Percentiles rank a stretch among this genome's conserved stretches.
phyloP scores from a whole-genome alignment of 2,329 filamentous ascomycete species.

The Trichoderma brevicompactum region DNA sequence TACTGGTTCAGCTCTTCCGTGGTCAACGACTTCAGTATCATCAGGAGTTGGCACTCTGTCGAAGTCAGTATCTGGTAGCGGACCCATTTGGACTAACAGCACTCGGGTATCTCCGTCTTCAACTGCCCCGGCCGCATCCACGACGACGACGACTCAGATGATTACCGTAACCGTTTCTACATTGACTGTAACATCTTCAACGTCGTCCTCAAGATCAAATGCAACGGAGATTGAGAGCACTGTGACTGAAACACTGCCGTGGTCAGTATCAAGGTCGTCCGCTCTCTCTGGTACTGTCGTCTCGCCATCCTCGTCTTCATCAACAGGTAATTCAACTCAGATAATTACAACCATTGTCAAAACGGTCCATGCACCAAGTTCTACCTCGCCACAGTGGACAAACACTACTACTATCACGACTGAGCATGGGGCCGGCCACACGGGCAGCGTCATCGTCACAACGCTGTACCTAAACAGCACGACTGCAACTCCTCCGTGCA shows the following conservation, averaged over 20 bases:
- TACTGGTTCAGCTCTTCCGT: constrained; percentile 26
- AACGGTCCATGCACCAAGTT: not conserved
- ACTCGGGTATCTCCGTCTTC: constrained; percentile 11
- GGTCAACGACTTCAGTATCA: constrained; percentile 30
- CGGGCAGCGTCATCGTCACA: constrained; percentile 10
- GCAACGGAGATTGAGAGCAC: not conserved
- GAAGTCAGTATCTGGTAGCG: not conserved
- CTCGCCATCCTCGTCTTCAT: not conserved
- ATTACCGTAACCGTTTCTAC: constrained; percentile 25
- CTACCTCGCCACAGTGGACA: not conserved
- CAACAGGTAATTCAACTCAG: constrained; percentile 1
- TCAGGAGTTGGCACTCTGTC: constrained; percentile 28
- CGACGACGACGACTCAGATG: constrained; percentile 21
- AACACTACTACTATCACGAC: constrained; percentile 5
- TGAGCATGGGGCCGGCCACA: not conserved
- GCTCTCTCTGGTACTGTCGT: constrained; percentile 9
- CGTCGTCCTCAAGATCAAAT: not conserved
- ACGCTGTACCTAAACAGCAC: constrained; percentile 26
- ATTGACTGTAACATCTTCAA: constrained; percentile 10
- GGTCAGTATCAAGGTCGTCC: constrained; percentile 16
- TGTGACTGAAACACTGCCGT: not conserved
- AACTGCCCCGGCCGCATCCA: not conserved
- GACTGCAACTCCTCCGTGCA: constrained; percentile 25
- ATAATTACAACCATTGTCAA: not conserved
- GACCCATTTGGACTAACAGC: constrained; percentile 27